Evolutionary conservation across 495 filamentous ascomycete species (phyloP).

Genomic region (Aspergillus egyptiacus): DNA sequence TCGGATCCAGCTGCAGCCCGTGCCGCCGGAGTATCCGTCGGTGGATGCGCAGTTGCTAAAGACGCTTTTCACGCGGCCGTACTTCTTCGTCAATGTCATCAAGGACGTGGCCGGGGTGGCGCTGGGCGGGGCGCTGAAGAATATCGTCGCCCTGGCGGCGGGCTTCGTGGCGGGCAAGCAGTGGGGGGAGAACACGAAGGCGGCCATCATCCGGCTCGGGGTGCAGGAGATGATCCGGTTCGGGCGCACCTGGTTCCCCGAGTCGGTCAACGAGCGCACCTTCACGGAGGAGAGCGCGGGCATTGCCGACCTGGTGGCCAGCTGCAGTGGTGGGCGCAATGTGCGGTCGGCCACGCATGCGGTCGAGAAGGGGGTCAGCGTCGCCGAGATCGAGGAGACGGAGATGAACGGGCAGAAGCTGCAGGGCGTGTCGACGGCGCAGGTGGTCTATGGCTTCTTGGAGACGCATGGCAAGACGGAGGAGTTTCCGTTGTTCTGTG

Average conservation of each 20-base stretch:
- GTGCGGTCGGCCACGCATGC: constrained; percentile 68
- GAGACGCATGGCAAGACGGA: constrained; percentile 58
- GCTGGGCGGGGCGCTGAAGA: constrained; percentile 83
- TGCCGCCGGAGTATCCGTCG: constrained; percentile 66
- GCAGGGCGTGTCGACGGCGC: constrained; percentile 78
- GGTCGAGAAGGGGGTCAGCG: constrained; percentile 61
- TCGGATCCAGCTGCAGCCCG: constrained; percentile 50
- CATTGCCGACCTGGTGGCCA: constrained; percentile 84
- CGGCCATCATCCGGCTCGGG: constrained; percentile 84
- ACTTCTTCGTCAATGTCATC: constrained; percentile 83
- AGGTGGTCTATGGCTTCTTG: constrained; percentile 73
- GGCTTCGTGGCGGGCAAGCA: constrained; percentile 84
- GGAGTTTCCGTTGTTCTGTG: constrained; percentile 78
- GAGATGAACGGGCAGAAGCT: constrained; percentile 93
- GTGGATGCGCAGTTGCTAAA: constrained; percentile 68
- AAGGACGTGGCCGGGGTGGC: constrained; percentile 84
- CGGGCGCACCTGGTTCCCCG: constrained; percentile 74
- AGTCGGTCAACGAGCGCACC: constrained; percentile 63
- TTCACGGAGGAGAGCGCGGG: constrained; percentile 88
- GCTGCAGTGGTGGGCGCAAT: constrained; percentile 75
- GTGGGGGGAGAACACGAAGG: constrained; percentile 90
- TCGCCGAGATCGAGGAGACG: constrained; percentile 72
- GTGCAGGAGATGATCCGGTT: constrained; percentile 84
- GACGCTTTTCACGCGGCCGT: constrained; percentile 78
- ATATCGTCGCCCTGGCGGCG: constrained; percentile 81